phyloP scores from a whole-genome alignment of 2,329 filamentous ascomycete genomes.

The Daldinia sp. region DNA sequence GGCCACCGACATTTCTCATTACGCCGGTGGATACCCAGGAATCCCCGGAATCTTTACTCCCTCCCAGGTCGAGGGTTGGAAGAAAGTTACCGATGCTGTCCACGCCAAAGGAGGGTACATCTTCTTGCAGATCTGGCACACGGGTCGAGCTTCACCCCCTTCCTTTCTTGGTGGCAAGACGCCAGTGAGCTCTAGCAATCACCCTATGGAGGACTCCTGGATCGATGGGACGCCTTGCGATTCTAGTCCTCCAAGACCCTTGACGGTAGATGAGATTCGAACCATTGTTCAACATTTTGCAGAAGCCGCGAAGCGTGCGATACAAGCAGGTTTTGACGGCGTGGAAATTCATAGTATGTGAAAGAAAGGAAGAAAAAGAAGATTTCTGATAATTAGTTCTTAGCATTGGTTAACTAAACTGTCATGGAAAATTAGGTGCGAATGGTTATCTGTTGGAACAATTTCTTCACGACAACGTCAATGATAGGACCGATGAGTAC shows the following conservation, averaged over 20 bases:
- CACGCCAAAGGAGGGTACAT: slow-evolving; percentile 70
- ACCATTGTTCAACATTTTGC: slow-evolving; percentile 71
- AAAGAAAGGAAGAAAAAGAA: slow-evolving; percentile 3
- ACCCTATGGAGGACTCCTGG: slow-evolving; percentile 51
- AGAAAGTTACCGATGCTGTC: slow-evolving; percentile 67
- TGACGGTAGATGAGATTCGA: slow-evolving; percentile 75
- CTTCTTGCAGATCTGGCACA: slow-evolving; percentile 70
- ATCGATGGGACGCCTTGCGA: slow-evolving; percentile 49
- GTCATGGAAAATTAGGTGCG: slow-evolving; percentile 49
- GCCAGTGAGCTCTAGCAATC: slow-evolving; percentile 46
- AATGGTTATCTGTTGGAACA: slow-evolving; percentile 71
- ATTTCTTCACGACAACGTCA: slow-evolving; percentile 59
- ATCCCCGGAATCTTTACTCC: slow-evolving; percentile 66
- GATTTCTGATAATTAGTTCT: background rate
- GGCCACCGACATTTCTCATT: slow-evolving; percentile 63
- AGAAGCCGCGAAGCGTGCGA: slow-evolving; percentile 64
- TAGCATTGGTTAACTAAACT: slow-evolving; percentile 8
- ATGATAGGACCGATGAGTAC: slow-evolving; percentile 46
- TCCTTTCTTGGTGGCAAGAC: slow-evolving; percentile 36
- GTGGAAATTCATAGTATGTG: slow-evolving; percentile 60
- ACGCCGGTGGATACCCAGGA: slow-evolving; percentile 60
- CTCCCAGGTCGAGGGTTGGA: slow-evolving; percentile 67
- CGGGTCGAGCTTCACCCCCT: slow-evolving; percentile 63
- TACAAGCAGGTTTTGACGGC: slow-evolving; percentile 73
- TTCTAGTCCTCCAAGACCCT: slow-evolving; percentile 63